Evolutionary conservation across 2,329 filamentous ascomycete species (phyloP).

Genomic region (Aspergillaceae sp.): DNA sequence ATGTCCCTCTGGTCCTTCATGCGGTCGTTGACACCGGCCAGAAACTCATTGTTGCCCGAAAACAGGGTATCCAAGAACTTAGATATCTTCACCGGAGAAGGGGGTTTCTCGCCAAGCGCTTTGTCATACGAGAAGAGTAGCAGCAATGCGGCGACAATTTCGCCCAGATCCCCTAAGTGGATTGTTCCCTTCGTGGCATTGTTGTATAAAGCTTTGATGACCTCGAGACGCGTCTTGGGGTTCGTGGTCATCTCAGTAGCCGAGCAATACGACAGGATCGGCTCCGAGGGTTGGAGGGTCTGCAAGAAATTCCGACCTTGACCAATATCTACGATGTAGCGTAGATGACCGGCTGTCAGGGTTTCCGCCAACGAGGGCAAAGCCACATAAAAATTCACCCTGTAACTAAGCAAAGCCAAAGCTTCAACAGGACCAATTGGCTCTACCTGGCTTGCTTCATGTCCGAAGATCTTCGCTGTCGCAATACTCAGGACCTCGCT

Average conservation of each 20-base stretch:
- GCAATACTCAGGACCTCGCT: background rate
- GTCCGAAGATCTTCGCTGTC: background rate
- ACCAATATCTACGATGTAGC: background rate
- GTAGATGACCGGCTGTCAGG: background rate
- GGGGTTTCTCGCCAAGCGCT: background rate
- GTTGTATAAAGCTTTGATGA: background rate
- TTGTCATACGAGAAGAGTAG: constrained; percentile 3
- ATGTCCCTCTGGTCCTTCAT: background rate
- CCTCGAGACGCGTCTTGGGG: background rate
- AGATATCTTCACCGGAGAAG: background rate
- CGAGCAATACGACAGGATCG: background rate
- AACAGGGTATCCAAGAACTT: background rate
- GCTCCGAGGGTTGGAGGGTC: background rate
- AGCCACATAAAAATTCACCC: background rate
- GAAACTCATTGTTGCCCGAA: background rate
- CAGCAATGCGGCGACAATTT: background rate
- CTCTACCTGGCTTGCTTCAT: background rate
- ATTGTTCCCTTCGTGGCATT: background rate
- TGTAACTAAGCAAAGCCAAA: background rate
- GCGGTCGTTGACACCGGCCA: background rate
- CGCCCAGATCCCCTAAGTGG: constrained; percentile 1
- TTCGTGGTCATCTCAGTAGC: background rate
- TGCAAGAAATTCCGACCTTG: background rate
- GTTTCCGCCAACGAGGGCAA: background rate
- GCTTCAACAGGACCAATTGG: background rate